These are phyloP conservation scores for Didymella exigua DNA, from an alignment of 2,329 filamentous ascomycete genomes.

Conservation along the genomic window DNA sequence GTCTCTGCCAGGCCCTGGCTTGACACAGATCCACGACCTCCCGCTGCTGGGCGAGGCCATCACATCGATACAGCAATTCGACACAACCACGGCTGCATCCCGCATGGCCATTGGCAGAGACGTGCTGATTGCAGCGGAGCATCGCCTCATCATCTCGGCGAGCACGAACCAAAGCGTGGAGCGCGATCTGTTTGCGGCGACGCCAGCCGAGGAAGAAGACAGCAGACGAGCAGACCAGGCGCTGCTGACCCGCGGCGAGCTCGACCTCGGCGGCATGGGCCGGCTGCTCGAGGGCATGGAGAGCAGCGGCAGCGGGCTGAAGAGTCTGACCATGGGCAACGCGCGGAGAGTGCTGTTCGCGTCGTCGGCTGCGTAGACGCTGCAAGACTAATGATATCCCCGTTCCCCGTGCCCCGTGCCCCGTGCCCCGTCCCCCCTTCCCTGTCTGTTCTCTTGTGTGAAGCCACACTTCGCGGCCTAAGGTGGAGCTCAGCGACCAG, in stretches of 20 bases:
- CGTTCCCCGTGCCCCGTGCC: no score
- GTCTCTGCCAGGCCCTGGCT: slow-evolving; percentile 50
- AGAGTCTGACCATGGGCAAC: slow-evolving; percentile 37
- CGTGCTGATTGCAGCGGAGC: slow-evolving; percentile 51
- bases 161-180: slow-evolving; percentile 39
- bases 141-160: slow-evolving; percentile 53
- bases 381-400: slow-evolving; percentile 7
- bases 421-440: neutral
- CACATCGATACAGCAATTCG: slow-evolving; percentile 52
- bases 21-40: slow-evolving; percentile 51
- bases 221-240: slow-evolving; percentile 48
- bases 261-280: slow-evolving; percentile 57
- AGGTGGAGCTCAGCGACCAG: slow-evolving; percentile 61
- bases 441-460: neutral
- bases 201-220: slow-evolving; percentile 39
- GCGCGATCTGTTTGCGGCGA: slow-evolving; percentile 36
- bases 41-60: slow-evolving; percentile 51
- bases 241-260: slow-evolving; percentile 52
- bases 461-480: slow-evolving; percentile 26
- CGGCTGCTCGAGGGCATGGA: slow-evolving; percentile 51
- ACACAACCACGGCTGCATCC: slow-evolving; percentile 46
- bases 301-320: slow-evolving; percentile 26
- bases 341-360: slow-evolving; percentile 46
- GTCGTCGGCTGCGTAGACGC: slow-evolving; percentile 34
- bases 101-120: slow-evolving; percentile 54